Evolutionary conservation across 495 filamentous ascomycete species (phyloP).

Genomic region (Schizothecium vesticola): DNA sequence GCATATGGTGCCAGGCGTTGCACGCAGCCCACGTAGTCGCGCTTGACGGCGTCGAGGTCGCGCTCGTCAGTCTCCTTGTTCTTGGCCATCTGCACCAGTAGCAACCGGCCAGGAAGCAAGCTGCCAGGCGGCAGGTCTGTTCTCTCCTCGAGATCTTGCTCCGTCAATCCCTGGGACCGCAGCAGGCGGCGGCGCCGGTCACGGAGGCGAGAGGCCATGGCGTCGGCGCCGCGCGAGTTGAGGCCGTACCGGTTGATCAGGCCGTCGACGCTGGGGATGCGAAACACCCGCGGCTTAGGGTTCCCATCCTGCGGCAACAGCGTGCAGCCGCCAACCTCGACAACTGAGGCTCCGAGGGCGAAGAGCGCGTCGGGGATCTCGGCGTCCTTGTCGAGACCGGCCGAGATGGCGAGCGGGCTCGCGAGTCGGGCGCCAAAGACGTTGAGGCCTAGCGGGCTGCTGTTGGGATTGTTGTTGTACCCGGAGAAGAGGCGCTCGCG

Average conservation of each 20-base stretch:
- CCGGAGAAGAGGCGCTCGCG: constrained; percentile 55
- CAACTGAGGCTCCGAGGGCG: constrained; percentile 70
- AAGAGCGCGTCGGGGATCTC: constrained; percentile 80
- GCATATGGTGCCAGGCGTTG: constrained; percentile 75
- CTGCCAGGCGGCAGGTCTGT: constrained; percentile 64
- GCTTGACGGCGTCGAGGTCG: constrained; percentile 75
- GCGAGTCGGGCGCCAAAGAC: constrained; percentile 74
- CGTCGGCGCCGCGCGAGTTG: constrained; percentile 83
- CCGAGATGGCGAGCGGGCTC: constrained; percentile 88
- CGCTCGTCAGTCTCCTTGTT: constrained; percentile 82
- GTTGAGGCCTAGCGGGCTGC: constrained; percentile 37
- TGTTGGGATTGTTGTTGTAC: constrained; percentile 10
- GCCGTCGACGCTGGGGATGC: constrained; percentile 70
- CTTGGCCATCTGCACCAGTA: constrained; percentile 97
- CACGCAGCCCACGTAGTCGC: constrained; percentile 85
- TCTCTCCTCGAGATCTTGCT: constrained; percentile 67
- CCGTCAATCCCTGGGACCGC: constrained; percentile 60
- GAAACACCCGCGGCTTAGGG: constrained; percentile 79
- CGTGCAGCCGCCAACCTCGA: constrained; percentile 90
- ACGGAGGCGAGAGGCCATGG: constrained; percentile 73
- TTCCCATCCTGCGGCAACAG: constrained; percentile 83
- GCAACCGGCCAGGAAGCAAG: constrained; percentile 63
- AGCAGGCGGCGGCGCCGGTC: constrained; percentile 74
- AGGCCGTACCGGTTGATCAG: constrained; percentile 95
- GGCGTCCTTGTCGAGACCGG: constrained; percentile 89